Conservation (phyloP, 2,329 filamentous ascomycete genomes). For the Lecanicillium sp. region DNA sequence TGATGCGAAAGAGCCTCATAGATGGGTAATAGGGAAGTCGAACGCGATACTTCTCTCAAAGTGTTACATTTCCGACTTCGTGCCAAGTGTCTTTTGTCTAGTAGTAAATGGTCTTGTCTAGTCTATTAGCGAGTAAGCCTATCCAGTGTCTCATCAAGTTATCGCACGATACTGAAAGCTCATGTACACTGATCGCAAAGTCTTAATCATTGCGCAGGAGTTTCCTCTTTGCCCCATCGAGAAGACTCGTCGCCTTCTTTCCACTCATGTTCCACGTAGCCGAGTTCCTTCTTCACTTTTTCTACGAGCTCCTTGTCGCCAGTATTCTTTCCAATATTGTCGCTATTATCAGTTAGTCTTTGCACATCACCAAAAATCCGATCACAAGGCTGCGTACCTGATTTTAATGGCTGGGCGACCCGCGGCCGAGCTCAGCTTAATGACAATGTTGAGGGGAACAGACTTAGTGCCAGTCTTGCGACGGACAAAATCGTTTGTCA, state of each 20-base stretch:
- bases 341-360: conserved; percentile 27
- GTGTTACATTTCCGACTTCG: too few relatives aligned
- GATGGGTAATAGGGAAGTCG: too few relatives aligned
- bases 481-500: conserved; percentile 89
- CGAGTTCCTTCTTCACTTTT: conserved; percentile 75
- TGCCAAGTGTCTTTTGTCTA: too few relatives aligned
- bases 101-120: too few relatives aligned
- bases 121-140: too few relatives aligned
- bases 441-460: conserved; percentile 90
- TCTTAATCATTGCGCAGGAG: too few relatives aligned
- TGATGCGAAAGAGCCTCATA: too few relatives aligned
- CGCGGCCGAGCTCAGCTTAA: conserved; percentile 82
- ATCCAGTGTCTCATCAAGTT: too few relatives aligned
- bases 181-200: too few relatives aligned
- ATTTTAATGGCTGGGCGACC: conserved; percentile 86
- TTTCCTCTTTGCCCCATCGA: conserved; percentile 60
- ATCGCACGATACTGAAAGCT: too few relatives aligned
- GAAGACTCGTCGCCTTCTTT: conserved; percentile 73
- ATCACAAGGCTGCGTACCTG: conserved; percentile 33
- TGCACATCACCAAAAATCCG: conserved; percentile 11
- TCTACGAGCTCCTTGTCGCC: conserved; percentile 72
- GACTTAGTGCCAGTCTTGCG: conserved; percentile 71
- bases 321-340: conserved; percentile 91
- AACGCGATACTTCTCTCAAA: too few relatives aligned
- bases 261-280: conserved; percentile 83